Evolutionary conservation across 148 eudicot genomes (phyloP).

Genomic region (Chenopodium album): DNA sequence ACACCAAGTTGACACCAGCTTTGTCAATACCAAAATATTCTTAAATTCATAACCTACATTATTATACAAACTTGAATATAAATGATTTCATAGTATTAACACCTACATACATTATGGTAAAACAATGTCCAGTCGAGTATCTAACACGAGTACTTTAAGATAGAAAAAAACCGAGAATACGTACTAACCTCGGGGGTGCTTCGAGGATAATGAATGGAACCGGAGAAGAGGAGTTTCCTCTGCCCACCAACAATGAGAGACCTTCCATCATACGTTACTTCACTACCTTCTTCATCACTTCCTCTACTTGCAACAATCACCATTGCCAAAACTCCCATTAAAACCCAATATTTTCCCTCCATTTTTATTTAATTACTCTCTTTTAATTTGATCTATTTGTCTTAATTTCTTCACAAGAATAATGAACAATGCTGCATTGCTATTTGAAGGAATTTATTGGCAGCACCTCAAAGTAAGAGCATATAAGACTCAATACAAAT

Average conservation of each 20-base stretch:
- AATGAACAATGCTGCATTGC: constrained; percentile 11
- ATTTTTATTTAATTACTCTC: background rate
- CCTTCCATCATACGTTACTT: constrained; percentile 71
- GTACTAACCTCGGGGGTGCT: constrained; percentile 69
- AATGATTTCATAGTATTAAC: background rate
- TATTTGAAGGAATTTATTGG: background rate
- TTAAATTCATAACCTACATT: background rate
- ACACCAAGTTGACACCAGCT: background rate
- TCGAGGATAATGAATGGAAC: constrained; percentile 86
- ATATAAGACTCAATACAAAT: background rate
- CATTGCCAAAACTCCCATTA: background rate
- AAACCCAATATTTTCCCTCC: constrained; percentile 9
- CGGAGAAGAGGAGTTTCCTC: constrained; percentile 66
- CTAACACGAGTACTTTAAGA: background rate
- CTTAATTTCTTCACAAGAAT: background rate
- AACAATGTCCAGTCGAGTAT: background rate
- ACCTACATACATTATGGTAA: background rate
- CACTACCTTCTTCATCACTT: constrained; percentile 18
- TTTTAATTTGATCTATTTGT: too few species aligned
- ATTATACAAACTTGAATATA: too few species aligned
- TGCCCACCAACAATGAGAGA: constrained; percentile 61
- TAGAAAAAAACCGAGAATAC: background rate
- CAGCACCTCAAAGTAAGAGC: background rate
- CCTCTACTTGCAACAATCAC: constrained; percentile 16
- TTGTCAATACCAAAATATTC: background rate